Evolutionary conservation across 129 eudicot species (phyloP), one percentile per base, ranked within the genome.

Genomic region (Flaveria sonorensis): DNA sequence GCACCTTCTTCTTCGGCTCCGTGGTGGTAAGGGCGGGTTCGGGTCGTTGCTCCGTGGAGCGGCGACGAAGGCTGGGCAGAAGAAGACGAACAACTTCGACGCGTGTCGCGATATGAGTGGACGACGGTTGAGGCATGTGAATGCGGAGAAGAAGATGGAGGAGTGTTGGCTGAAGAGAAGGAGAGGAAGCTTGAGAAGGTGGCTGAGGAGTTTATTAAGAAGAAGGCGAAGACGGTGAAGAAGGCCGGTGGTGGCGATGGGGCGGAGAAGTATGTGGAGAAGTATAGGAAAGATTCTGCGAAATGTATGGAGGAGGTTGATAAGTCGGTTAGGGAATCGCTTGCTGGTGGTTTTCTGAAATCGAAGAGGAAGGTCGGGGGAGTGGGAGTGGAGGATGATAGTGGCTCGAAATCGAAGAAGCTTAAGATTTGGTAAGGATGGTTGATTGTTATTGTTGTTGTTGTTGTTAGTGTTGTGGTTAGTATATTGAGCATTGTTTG

Each of bases 101-200:
- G 99, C 99, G 47, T 94, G 99, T 73, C 77, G 99, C 50, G 99
- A 94, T 80, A 91, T 94, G 99, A 94, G 93, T 77, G 99, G 99
- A n/a, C 82, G 99, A 82, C 86, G 99, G 84, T 50, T 94, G 81
- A 81, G 93, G 85, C 97, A 91, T n/a, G 97, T 87, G 82, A 89
- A 91, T 40, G 94, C 92, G 60, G 96, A 91, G 88, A 94, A 91
- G 96, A 94, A 86, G 90, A 76, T 94, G 85, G 97, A 94, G 79
- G 99, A 94, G 81, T 91, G 97, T 83, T 50, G 79, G 97, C 92
- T 7, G 97, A 86, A 53, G 90, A 82, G 47, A 93, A 78, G 45
- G 96, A 86, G 86, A 83, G 97, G 84, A 85, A 85, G 82, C 46
- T 91, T 74, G 99, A 91, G 97, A 91, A 86, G 80, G 75, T 74